phyloP scores from a whole-genome alignment of 371 early-diverging fungal genomes.

The Choanephora cucurbitarum region DNA sequence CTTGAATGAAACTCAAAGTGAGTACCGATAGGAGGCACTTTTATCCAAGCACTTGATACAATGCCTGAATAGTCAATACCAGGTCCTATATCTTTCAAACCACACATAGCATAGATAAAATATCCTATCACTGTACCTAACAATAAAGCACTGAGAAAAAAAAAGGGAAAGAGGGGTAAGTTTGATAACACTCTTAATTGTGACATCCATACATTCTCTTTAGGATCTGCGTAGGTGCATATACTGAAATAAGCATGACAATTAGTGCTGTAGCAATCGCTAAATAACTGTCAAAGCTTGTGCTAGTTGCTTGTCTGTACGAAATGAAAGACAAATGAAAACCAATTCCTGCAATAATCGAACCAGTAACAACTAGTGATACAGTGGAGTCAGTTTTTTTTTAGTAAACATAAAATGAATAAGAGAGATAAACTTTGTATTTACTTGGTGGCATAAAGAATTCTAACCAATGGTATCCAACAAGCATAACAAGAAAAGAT shows the following conservation, averaged over 20 bases:
- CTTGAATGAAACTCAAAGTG: conserved; percentile 37
- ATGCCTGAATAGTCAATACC: conserved; percentile 44
- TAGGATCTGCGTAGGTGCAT: conserved; percentile 38
- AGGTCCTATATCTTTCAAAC: conserved; percentile 33
- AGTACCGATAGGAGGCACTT: conserved; percentile 28
- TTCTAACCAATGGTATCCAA: conserved; percentile 52
- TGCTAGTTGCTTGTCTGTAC: conserved; percentile 34
- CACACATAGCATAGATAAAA: conserved; percentile 40
- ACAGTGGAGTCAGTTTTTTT: neutral
- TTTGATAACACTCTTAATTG: neutral
- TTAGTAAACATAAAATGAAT: neutral
- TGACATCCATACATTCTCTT: conserved; percentile 33
- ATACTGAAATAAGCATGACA: conserved; percentile 44
- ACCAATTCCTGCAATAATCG: conserved; percentile 56
- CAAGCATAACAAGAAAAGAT: conserved; percentile 42
- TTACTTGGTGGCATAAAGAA: conserved; percentile 56
- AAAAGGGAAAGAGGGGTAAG: too few species aligned
- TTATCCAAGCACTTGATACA: conserved; percentile 37
- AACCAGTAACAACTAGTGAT: conserved; percentile 49
- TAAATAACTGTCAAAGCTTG: conserved; percentile 51
- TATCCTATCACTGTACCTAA: conserved; percentile 50
- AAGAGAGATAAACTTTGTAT: too few species aligned
- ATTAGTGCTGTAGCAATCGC: conserved; percentile 41
- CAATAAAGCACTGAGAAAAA: conserved; percentile 39
- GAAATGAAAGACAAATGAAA: conserved; percentile 48